Conservation (phyloP, 2,329 filamentous ascomycete genomes). For the Aspergillus versicolor region DNA sequence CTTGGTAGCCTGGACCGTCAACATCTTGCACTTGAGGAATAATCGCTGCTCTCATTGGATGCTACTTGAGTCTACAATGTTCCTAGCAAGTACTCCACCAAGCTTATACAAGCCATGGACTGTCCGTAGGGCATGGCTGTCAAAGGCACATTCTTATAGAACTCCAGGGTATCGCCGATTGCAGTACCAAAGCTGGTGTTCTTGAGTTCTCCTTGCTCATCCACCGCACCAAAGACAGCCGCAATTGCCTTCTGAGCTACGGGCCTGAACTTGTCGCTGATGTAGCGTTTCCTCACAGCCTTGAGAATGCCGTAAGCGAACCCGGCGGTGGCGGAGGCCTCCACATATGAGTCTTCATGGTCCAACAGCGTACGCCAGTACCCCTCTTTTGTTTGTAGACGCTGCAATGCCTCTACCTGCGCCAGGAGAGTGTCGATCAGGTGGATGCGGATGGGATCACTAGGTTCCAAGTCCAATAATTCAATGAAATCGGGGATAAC, state of each 20-base stretch:
- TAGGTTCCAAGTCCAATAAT: conserved; percentile 59
- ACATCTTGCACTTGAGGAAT: not conserved
- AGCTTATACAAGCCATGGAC: conserved; percentile 79
- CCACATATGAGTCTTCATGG: conserved; percentile 69
- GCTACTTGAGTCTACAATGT: not conserved
- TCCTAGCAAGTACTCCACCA: conserved; percentile 68
- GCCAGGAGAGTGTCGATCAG: conserved; percentile 59
- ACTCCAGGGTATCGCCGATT: conserved; percentile 71
- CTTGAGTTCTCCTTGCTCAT: conserved; percentile 65
- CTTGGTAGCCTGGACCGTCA: too few species aligned
- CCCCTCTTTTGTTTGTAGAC: conserved; percentile 62
- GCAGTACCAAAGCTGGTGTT: conserved; percentile 77
- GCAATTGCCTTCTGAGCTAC: conserved; percentile 65
- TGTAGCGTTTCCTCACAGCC: conserved; percentile 67
- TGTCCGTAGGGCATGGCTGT: conserved; percentile 85
- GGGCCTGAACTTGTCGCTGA: conserved; percentile 60
- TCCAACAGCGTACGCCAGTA: conserved; percentile 76
- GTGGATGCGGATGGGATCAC: conserved; percentile 60
- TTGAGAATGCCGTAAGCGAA: conserved; percentile 81
- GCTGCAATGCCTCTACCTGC: conserved; percentile 65
- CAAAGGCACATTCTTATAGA: conserved; percentile 73
- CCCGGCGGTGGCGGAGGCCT: conserved; percentile 75
- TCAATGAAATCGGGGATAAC: conserved; percentile 79
- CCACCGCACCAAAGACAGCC: conserved; percentile 67
- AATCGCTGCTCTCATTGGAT: not conserved